Evolutionary conservation across 768 basidiomycete species (phyloP).

Genomic region (Boletus vinaceobasis): DNA sequence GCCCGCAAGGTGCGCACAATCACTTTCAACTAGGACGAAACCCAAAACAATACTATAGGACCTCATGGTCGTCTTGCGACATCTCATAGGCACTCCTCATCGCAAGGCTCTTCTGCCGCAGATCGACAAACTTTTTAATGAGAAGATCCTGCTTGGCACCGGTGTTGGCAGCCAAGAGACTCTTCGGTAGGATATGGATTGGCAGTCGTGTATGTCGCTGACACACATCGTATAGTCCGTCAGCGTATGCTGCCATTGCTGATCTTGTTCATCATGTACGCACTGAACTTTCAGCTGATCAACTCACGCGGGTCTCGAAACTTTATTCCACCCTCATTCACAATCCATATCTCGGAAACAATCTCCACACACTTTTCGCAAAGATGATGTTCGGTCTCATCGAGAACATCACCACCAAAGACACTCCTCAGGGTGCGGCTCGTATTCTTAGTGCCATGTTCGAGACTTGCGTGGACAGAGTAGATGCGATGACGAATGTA

Average conservation of each 20-base stretch:
- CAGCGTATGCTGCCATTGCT: constrained; percentile 83
- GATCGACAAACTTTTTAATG: constrained; percentile 87
- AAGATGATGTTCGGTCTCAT: constrained; percentile 91
- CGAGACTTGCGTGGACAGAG: constrained; percentile 78
- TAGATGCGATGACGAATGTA: constrained; percentile 73
- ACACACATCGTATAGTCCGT: constrained; percentile 46
- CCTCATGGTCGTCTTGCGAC: constrained; percentile 87
- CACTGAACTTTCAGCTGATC: constrained; percentile 69
- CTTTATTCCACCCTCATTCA: constrained; percentile 88
- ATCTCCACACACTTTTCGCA: constrained; percentile 84
- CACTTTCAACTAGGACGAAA: neutral
- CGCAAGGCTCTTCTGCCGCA: constrained; percentile 75
- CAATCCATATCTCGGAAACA: constrained; percentile 75
- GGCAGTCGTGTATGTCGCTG: neutral
- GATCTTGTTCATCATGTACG: constrained; percentile 93
- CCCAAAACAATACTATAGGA: constrained; percentile 49
- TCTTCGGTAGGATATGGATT: constrained; percentile 51
- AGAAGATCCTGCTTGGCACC: constrained; percentile 82
- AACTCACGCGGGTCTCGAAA: constrained; percentile 74
- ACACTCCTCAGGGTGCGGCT: constrained; percentile 63
- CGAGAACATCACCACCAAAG: constrained; percentile 78
- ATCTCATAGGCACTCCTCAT: constrained; percentile 77
- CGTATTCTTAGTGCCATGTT: constrained; percentile 73
- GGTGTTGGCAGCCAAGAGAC: constrained; percentile 83
- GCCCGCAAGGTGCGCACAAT: constrained; percentile 64